A percentile compares a stretch with the other conserved stretches of the same genome.
Conservation (phyloP, 1,284 basidiomycete genomes). For the Ceraceosorus guamensis region DNA sequence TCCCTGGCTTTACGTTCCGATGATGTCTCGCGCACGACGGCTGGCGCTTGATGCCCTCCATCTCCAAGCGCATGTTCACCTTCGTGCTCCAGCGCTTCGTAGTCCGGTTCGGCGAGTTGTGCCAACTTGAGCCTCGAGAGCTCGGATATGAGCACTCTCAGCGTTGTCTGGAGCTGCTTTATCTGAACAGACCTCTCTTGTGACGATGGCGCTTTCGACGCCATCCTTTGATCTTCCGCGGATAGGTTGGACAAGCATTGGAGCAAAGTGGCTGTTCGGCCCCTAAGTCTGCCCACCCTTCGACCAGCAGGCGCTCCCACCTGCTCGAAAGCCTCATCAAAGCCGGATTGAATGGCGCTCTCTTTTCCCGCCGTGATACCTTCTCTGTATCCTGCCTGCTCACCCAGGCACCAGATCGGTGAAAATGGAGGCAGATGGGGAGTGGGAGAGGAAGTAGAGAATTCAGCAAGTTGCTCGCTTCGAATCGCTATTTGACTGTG, state of each 20-base stretch:
- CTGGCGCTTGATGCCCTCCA: no score
- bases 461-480: no score
- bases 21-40: no score
- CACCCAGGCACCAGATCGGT: no score
- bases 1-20: no score
- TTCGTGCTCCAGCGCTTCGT: background rate
- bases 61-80: background rate
- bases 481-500: no score
- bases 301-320: conserved; percentile 68
- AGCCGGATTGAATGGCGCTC: conserved; percentile 67
- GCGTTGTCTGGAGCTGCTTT: background rate
- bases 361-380: conserved; percentile 80
- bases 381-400: conserved; percentile 75
- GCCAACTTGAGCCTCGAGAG: background rate
- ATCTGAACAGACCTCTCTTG: no score
- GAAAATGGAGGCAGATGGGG: background rate
- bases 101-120: background rate
- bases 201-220: no score
- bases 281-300: conserved; percentile 64
- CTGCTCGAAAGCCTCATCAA: conserved; percentile 67
- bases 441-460: background rate
- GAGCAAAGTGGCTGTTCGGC: conserved; percentile 40
- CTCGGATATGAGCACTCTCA: background rate
- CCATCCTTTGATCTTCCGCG: no score
- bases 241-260: background rate